Percentiles rank a stretch among this genome's conserved stretches.
Evolutionary conservation across 179 eudicot genomes (phyloP).

Genomic region (Sideroxylon spinosum): DNA sequence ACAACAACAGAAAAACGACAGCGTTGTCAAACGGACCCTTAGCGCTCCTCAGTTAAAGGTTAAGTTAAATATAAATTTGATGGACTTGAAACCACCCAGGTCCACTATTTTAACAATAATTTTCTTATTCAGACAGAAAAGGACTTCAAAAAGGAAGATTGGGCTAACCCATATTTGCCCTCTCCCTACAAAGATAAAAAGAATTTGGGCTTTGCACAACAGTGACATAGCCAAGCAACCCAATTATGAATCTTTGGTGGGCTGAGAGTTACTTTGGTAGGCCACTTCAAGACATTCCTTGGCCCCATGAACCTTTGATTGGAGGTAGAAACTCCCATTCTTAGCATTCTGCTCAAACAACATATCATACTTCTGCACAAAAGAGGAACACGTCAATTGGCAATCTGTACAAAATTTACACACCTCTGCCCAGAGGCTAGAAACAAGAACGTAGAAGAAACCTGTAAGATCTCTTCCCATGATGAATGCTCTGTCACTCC

Average conservation of each 20-base stretch:
- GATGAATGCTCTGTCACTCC: constrained; percentile 66
- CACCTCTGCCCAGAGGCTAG: neutral
- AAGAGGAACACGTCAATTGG: neutral
- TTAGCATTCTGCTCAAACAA: constrained; percentile 69
- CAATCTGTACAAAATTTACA: neutral
- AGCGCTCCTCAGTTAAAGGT: no score
- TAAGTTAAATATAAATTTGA: no score
- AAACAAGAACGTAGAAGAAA: neutral
- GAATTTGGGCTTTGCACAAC: neutral
- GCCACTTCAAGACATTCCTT: constrained; percentile 69
- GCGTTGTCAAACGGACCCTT: no score
- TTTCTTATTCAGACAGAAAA: no score
- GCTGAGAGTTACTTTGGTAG: constrained; percentile 42
- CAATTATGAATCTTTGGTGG: constrained; percentile 23
- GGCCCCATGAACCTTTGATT: constrained; percentile 84
- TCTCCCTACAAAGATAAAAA: neutral
- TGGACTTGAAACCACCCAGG: no score
- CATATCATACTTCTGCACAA: constrained; percentile 56
- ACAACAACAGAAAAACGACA: no score
- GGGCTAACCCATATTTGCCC: neutral
- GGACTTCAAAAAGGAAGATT: neutral
- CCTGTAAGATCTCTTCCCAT: constrained; percentile 76
- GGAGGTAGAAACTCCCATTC: constrained; percentile 85
- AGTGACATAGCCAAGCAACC: neutral
- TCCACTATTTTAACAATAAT: no score